phyloP scores from a whole-genome alignment of 2,329 filamentous ascomycete species.

The Paraphoma sp. region DNA sequence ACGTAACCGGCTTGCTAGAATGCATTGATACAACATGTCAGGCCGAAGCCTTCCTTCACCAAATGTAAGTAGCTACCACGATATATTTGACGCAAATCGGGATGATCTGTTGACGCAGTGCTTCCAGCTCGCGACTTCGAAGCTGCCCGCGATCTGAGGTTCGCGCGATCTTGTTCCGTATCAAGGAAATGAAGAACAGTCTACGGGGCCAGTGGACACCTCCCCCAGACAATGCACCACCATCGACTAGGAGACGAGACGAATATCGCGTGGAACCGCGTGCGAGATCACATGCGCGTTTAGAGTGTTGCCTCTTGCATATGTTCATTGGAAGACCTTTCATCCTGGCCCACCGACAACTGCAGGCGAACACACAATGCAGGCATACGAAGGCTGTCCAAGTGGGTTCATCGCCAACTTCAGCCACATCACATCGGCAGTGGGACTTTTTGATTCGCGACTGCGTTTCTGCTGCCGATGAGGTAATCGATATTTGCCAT shows the following conservation, averaged over 20 bases:
- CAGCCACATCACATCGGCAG: background rate
- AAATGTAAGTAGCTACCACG: constrained; percentile 7
- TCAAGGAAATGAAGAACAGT: constrained; percentile 8
- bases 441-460: constrained; percentile 13
- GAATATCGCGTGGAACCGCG: constrained; percentile 1
- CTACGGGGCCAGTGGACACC: constrained; percentile 6
- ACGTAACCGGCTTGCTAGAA: constrained; percentile 5
- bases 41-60: constrained; percentile 9
- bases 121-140: constrained; percentile 7
- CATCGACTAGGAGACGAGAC: background rate
- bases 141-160: constrained; percentile 9
- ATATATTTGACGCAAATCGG: background rate
- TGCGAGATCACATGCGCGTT: constrained; percentile 5
- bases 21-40: constrained; percentile 12
- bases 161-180: constrained; percentile 5
- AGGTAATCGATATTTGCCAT: constrained; percentile 12
- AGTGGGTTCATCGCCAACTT: too few relatives aligned
- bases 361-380: too few relatives aligned
- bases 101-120: background rate
- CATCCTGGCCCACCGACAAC: constrained; percentile 10
- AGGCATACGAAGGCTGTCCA: too few relatives aligned
- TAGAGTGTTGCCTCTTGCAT: constrained; percentile 16
- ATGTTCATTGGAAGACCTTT: constrained; percentile 22
- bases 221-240: background rate
- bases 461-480: constrained; percentile 13